Conservation (phyloP, 768 basidiomycete genomes). For the Trametes cubensis region DNA sequence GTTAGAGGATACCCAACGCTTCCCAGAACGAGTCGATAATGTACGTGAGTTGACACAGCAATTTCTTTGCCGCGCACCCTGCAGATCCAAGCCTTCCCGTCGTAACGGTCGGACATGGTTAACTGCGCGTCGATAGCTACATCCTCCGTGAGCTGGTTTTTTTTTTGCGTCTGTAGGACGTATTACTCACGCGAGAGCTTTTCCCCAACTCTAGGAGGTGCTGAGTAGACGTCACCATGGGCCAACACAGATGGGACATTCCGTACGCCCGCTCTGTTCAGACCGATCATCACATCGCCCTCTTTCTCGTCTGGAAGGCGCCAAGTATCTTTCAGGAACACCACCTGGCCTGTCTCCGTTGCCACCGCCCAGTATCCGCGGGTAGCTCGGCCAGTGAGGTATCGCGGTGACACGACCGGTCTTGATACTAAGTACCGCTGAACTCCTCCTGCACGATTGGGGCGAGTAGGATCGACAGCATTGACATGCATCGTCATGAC, state of each 20-base stretch:
- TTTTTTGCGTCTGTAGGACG: too few relatives aligned
- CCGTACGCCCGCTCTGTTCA: neutral
- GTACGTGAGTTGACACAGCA: neutral
- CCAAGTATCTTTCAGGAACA: constrained; percentile 7
- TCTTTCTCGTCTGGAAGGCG: neutral
- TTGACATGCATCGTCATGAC: neutral
- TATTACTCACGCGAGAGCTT: neutral
- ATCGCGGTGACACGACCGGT: neutral
- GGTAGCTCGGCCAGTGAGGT: constrained; percentile 7
- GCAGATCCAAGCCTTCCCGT: neutral
- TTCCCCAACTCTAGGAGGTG: neutral
- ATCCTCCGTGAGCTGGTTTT: too few relatives aligned
- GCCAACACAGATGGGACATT: constrained; percentile 4
- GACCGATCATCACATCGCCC: neutral
- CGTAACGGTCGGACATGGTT: neutral
- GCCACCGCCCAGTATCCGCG: constrained; percentile 21
- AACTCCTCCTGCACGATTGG: neutral
- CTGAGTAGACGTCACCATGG: constrained; percentile 1
- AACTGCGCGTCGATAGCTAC: neutral
- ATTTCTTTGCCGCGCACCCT: neutral
- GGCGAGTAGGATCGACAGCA: neutral
- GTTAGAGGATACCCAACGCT: constrained; percentile 10
- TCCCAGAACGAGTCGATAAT: constrained; percentile 12
- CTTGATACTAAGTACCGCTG: constrained; percentile 10
- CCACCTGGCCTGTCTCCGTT: neutral